These are phyloP conservation scores for Hypoxylon lienhwacheense DNA, from an alignment of 495 filamentous ascomycete genomes.

Conservation along the genomic window DNA sequence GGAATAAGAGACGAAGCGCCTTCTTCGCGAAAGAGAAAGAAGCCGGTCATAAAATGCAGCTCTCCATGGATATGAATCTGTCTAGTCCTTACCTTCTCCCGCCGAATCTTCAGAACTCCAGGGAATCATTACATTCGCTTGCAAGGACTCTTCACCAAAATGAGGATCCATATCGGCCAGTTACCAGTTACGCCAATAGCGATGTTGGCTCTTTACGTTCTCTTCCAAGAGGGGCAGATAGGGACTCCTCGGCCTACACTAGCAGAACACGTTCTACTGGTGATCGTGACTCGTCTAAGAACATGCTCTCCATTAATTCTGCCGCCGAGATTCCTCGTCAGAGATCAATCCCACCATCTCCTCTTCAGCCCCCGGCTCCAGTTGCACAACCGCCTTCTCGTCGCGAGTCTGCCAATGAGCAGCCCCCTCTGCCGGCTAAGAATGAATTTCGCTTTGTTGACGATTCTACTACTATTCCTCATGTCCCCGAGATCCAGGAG, in stretches of 20 bases:
- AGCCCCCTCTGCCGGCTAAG: slow-evolving; percentile 19
- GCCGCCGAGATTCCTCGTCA: slow-evolving; percentile 12
- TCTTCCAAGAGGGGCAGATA: slow-evolving; percentile 53
- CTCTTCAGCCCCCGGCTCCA: slow-evolving; percentile 32
- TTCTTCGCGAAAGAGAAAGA: slow-evolving; percentile 57
- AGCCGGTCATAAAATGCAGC: slow-evolving; percentile 58
- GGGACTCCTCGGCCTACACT: slow-evolving; percentile 55
- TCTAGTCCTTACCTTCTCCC: slow-evolving; percentile 89
- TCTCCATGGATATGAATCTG: slow-evolving; percentile 83
- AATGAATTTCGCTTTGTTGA: slow-evolving; percentile 38
- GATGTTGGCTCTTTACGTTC: slow-evolving; percentile 65
- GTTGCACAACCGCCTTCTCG: slow-evolving; percentile 25
- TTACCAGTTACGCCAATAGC: slow-evolving; percentile 58
- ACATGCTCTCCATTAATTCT: slow-evolving; percentile 5
- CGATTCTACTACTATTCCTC: slow-evolving; percentile 39
- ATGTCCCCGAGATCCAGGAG: slow-evolving; percentile 41
- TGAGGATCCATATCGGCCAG: slow-evolving; percentile 84
- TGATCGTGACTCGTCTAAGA: background rate
- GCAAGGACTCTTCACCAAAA: slow-evolving; percentile 67
- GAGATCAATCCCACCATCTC: slow-evolving; percentile 28
- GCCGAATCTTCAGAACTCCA: slow-evolving; percentile 72
- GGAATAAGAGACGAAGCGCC: slow-evolving; percentile 47
- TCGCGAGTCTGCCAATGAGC: slow-evolving; percentile 12
- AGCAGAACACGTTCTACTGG: too few species aligned
- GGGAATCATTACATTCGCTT: slow-evolving; percentile 82